Evolutionary conservation across 352 stramenopile species (phyloP).

Genomic region (Globisporangium perplexum): DNA sequence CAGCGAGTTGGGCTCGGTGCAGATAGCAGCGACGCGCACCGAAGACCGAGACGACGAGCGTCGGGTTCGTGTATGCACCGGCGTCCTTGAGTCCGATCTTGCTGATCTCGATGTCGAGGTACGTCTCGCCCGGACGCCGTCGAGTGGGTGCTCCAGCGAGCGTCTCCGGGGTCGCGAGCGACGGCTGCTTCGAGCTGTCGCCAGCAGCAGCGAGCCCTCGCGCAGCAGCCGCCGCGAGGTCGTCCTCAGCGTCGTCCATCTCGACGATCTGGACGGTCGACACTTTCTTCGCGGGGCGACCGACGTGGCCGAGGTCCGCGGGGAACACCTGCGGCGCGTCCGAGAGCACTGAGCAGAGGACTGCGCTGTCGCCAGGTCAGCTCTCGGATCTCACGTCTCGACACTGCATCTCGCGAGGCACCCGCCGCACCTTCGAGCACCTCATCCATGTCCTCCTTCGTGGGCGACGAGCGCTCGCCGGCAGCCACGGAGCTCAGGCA

Average conservation of each 20-base stretch:
- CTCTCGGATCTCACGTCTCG: too few relatives aligned
- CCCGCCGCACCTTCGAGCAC: conserved; percentile 35
- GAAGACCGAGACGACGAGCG: conserved; percentile 55
- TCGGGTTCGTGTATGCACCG: conserved; percentile 52
- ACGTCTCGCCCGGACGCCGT: conserved; percentile 25
- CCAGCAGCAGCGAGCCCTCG: neutral
- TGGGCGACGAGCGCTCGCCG: conserved; percentile 36
- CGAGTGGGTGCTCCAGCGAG: too few relatives aligned
- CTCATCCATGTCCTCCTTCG: conserved; percentile 65
- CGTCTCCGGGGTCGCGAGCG: neutral
- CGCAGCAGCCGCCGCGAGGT: conserved; percentile 5
- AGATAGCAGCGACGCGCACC: conserved; percentile 12
- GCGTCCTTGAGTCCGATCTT: conserved; percentile 68
- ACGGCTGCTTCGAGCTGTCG: neutral
- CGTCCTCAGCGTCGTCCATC: conserved; percentile 17
- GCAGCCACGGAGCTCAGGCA: conserved; percentile 47
- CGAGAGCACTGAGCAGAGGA: conserved; percentile 29
- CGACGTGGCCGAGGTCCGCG: conserved; percentile 12
- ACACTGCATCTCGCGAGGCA: neutral
- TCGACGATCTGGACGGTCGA: conserved; percentile 28
- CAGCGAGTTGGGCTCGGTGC: neutral
- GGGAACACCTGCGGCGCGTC: conserved; percentile 40
- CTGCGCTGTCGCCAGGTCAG: conserved; percentile 9
- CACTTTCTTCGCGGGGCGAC: conserved; percentile 15
- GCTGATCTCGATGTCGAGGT: conserved; percentile 44